Evolutionary conservation across 75 land plant species (phyloP).

Genomic region (Cryptomeria japonica): DNA sequence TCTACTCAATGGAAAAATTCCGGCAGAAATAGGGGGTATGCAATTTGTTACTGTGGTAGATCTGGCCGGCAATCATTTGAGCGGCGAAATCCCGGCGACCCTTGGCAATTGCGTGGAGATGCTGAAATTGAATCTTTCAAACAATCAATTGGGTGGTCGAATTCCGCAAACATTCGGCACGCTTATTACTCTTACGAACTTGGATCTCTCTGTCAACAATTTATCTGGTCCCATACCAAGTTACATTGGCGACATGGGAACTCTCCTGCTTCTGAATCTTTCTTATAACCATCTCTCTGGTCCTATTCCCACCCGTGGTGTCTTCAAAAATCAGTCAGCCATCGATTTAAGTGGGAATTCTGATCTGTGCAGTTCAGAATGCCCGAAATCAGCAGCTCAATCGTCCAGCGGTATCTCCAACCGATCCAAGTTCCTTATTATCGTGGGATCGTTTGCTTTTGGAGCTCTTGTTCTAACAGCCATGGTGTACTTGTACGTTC

Average conservation of each 20-base stretch:
- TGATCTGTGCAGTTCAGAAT: slow-evolving; percentile 15
- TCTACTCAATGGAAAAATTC: slow-evolving; percentile 38
- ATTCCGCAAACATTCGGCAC: slow-evolving; percentile 19
- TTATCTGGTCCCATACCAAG: slow-evolving; percentile 25
- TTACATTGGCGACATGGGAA: slow-evolving; percentile 9
- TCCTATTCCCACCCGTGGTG: slow-evolving; percentile 19
- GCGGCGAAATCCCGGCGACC: slow-evolving; percentile 52
- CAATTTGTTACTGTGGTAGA: slow-evolving; percentile 41
- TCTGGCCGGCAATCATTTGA: slow-evolving; percentile 47
- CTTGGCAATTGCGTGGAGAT: slow-evolving; percentile 53
- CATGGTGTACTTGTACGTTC: neutral
- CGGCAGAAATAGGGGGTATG: slow-evolving; percentile 50
- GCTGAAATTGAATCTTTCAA: slow-evolving; percentile 26
- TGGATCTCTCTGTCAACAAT: slow-evolving; percentile 31
- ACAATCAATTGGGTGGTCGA: slow-evolving; percentile 25
- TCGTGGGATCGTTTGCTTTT: neutral
- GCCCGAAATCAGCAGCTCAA: neutral
- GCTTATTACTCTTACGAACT: slow-evolving; percentile 21
- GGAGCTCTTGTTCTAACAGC: neutral
- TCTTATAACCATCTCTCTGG: slow-evolving; percentile 28
- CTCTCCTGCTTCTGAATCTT: slow-evolving; percentile 18
- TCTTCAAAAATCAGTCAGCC: slow-evolving; percentile 12
- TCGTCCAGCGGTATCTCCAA: neutral
- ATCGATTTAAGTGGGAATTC: slow-evolving; percentile 24
- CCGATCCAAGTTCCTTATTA: neutral